Evolutionary conservation across 805 yeast species (phyloP).

Genomic region (Pichia californica): DNA sequence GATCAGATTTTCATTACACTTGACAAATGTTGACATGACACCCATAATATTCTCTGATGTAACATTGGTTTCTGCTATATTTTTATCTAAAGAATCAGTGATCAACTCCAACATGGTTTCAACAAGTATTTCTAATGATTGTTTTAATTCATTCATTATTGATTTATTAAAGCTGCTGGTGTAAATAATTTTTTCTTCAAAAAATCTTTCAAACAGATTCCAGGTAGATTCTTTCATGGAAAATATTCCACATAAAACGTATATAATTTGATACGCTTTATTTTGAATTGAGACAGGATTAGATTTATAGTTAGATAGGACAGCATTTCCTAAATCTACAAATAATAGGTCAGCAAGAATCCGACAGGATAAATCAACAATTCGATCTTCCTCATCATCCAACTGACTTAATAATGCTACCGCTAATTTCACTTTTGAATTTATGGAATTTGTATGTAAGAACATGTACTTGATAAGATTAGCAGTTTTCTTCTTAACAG

Average conservation of each 20-base stretch:
- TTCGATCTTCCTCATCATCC: slow-evolving; percentile 65
- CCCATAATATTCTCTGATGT: slow-evolving; percentile 35
- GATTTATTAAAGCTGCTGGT: slow-evolving; percentile 18
- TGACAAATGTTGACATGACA: slow-evolving; percentile 50
- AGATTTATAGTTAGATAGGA: neutral
- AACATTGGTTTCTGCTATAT: slow-evolving; percentile 22
- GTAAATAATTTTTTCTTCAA: slow-evolving; percentile 38
- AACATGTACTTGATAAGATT: slow-evolving; percentile 46
- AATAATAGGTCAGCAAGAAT: slow-evolving; percentile 36
- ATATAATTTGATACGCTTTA: slow-evolving; percentile 1
- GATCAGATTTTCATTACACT: slow-evolving; percentile 45
- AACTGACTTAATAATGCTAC: slow-evolving; percentile 47
- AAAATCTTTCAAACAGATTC: slow-evolving; percentile 41
- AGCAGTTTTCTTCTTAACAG: slow-evolving; percentile 59
- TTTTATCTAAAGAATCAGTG: slow-evolving; percentile 24
- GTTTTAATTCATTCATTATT: slow-evolving; percentile 14
- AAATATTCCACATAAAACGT: slow-evolving; percentile 33
- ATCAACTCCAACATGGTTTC: slow-evolving; percentile 32
- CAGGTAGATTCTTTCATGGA: slow-evolving; percentile 33
- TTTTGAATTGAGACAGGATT: neutral
- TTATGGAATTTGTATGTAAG: slow-evolving; percentile 24
- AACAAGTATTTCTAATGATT: slow-evolving; percentile 26
- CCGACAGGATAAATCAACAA: slow-evolving; percentile 37
- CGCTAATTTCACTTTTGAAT: slow-evolving; percentile 36
- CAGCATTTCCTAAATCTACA: neutral